Evolutionary conservation across 2,329 filamentous ascomycete genomes (phyloP).

Genomic region (Xenosphaeropsis pyriputrescens): DNA sequence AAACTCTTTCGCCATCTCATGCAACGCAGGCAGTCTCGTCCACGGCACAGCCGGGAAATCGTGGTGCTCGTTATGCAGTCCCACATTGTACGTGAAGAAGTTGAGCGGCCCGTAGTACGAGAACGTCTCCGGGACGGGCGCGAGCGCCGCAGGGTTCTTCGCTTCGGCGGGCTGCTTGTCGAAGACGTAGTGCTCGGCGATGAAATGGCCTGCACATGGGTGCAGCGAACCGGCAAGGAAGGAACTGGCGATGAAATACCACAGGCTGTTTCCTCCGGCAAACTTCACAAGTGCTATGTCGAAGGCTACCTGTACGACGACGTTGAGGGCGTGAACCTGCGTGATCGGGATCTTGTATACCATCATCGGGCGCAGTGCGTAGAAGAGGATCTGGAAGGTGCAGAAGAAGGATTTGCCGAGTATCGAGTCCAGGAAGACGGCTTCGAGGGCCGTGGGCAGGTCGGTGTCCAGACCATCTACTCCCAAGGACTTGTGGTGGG

Average conservation of each 20-base stretch:
- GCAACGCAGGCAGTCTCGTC: slow-evolving; percentile 68
- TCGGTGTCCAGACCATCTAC: slow-evolving; percentile 95
- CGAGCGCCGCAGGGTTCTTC: slow-evolving; percentile 36
- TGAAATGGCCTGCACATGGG: slow-evolving; percentile 93
- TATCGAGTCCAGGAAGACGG: slow-evolving; percentile 84
- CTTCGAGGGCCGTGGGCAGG: slow-evolving; percentile 82
- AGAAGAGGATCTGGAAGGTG: slow-evolving; percentile 99
- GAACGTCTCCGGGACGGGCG: slow-evolving; percentile 77
- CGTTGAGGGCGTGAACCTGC: slow-evolving; percentile 69
- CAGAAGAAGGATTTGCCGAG: slow-evolving; percentile 97
- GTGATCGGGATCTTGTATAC: slow-evolving; percentile 85
- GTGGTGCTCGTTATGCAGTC: slow-evolving; percentile 96
- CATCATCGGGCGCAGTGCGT: slow-evolving; percentile 89
- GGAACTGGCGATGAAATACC: slow-evolving; percentile 76
- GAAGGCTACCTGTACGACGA: slow-evolving; percentile 62
- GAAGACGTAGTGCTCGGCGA: slow-evolving; percentile 91
- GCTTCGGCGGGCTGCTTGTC: slow-evolving; percentile 37
- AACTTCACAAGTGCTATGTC: slow-evolving; percentile 53
- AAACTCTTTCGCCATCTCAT: slow-evolving; percentile 76
- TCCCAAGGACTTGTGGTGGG: slow-evolving; percentile 96
- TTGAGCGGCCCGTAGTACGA: slow-evolving; percentile 94
- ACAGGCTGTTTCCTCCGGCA: slow-evolving; percentile 48
- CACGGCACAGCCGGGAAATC: slow-evolving; percentile 96
- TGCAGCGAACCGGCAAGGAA: slow-evolving; percentile 92
- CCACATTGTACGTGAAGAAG: slow-evolving; percentile 89